phyloP scores from a whole-genome alignment of 306 rosid genomes.

The Citrullus colocynthis region DNA sequence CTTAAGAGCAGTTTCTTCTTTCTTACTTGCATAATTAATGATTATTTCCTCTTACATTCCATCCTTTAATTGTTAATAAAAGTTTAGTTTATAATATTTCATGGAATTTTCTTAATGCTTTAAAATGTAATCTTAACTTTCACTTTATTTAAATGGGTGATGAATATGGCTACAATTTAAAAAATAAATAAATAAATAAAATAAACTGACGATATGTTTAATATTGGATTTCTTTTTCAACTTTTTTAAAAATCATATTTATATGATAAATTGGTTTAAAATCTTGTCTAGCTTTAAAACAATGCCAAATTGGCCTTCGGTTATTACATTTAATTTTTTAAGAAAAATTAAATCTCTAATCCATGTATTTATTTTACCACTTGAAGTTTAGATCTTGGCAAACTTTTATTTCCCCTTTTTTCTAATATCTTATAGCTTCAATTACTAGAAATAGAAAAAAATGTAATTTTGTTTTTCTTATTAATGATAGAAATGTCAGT shows the following conservation, averaged over 20 bases:
- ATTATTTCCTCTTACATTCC: neutral
- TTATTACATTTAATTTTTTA: neutral
- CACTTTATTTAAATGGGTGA: no score
- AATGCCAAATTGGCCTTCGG: neutral
- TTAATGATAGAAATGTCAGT: no score
- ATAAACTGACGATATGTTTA: neutral
- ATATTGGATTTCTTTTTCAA: neutral
- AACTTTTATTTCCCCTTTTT: neutral
- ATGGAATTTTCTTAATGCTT: neutral
- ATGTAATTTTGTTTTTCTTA: no score
- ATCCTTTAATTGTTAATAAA: neutral
- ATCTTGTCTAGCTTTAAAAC: neutral
- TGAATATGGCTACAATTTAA: no score
- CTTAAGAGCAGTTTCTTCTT: neutral
- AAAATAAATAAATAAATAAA: no score
- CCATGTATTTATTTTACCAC: neutral
- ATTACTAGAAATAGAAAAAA: neutral
- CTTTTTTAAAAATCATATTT: neutral
- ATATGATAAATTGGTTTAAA: neutral
- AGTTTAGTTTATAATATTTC: neutral
- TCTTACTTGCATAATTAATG: neutral
- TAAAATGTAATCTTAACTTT: no score
- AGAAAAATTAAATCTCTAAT: neutral
- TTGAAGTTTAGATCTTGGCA: neutral
- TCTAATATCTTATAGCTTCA: neutral